These are phyloP conservation scores for Capsella rubella DNA, from an alignment of 441 rosid genomes.

Conservation along the genomic window DNA sequence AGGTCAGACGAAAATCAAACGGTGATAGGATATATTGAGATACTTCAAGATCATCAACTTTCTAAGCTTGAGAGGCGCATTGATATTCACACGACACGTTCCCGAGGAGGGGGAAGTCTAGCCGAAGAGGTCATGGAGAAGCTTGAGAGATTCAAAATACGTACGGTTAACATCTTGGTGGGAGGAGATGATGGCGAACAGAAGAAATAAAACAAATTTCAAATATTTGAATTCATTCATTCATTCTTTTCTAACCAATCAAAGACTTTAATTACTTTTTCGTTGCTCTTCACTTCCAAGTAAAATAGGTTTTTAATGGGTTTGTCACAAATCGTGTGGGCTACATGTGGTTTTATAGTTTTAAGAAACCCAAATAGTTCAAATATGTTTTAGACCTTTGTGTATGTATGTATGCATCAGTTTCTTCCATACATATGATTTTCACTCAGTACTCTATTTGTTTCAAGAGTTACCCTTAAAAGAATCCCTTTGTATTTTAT, in stretches of 20 bases:
- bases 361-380: not conserved
- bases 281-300: not conserved
- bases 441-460: not conserved
- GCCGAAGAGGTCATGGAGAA: slow-evolving; percentile 23
- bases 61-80: slow-evolving; percentile 3
- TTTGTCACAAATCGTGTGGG: not conserved
- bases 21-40: slow-evolving; percentile 6
- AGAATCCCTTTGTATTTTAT: not conserved
- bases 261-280: not conserved
- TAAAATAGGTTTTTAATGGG: not conserved
- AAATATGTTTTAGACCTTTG: not conserved
- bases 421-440: slow-evolving; percentile 8
- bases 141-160: slow-evolving; percentile 45
- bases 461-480: not conserved
- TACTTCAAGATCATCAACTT: not conserved
- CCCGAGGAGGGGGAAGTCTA: slow-evolving; percentile 43
- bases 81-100: slow-evolving; percentile 19
- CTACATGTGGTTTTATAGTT: slow-evolving; percentile 16
- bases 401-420: slow-evolving; percentile 7
- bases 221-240: slow-evolving; percentile 8
- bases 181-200: slow-evolving; percentile 30
- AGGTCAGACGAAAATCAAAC: not conserved
- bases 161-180: slow-evolving; percentile 40
- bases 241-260: slow-evolving; percentile 26
- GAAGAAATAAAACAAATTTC: slow-evolving; percentile 24